phyloP scores from a whole-genome alignment of 805 yeast genomes.

The Kazachstania psychrophila region DNA sequence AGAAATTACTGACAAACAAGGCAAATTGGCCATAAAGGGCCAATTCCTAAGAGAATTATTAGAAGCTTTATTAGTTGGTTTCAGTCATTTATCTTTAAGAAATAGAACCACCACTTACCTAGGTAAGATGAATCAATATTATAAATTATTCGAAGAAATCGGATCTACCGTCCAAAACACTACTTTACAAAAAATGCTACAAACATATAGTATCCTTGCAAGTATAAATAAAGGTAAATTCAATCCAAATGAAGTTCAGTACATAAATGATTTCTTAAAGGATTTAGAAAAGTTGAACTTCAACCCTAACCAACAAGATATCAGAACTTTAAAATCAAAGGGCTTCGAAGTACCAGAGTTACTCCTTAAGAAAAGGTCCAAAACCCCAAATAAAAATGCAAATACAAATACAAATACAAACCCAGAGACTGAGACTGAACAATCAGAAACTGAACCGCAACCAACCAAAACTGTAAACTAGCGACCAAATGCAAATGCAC shows the following conservation, averaged over 20 bases:
- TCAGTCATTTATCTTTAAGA: conserved; percentile 12
- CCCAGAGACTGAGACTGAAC: too few relatives aligned
- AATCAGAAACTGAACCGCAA: too few relatives aligned
- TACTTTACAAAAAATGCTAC: conserved; percentile 7
- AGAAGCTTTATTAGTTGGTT: conserved; percentile 12
- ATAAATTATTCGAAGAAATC: conserved; percentile 13
- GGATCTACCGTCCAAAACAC: conserved; percentile 7
- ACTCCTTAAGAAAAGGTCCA: not conserved
- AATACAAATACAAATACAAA: not conserved
- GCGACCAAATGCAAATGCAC: not conserved
- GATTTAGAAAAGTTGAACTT: conserved; percentile 1
- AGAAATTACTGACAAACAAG: not conserved
- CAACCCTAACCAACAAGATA: conserved; percentile 2
- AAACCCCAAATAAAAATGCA: not conserved
- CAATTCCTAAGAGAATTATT: conserved; percentile 4
- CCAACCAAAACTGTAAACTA: not conserved
- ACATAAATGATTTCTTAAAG: not conserved
- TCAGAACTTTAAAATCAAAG: conserved; percentile 1
- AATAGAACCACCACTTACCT: conserved; percentile 10
- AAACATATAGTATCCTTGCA: not conserved
- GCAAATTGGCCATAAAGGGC: not conserved
- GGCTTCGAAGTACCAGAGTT: not conserved
- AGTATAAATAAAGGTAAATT: not conserved
- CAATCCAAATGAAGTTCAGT: not conserved
- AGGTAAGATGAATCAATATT: conserved; percentile 13